phyloP scores from a whole-genome alignment of 2,329 filamentous ascomycete genomes.

The Fusarium camptoceras region DNA sequence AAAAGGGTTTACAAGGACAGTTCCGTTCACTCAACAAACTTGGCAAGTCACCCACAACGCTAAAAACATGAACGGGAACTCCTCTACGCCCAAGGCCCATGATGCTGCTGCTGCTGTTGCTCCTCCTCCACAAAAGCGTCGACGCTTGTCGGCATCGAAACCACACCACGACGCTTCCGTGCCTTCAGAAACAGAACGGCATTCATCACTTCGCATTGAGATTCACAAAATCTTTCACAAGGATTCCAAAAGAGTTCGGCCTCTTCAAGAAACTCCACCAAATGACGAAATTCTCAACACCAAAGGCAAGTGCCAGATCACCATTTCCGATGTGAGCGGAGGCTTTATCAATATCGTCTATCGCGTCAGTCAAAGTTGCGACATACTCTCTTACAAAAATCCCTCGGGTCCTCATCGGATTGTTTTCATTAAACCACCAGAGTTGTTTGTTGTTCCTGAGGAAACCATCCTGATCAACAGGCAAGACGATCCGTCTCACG shows the following conservation, averaged over 20 bases:
- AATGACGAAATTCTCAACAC: conserved; percentile 48
- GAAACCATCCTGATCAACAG: conserved; percentile 64
- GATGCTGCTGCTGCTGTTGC: conserved; percentile 53
- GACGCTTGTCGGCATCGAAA: conserved; percentile 59
- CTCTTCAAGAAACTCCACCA: conserved; percentile 46
- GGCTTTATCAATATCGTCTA: conserved; percentile 59
- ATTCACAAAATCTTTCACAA: conserved; percentile 65
- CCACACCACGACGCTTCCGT: conserved; percentile 47
- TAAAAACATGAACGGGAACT: conserved; percentile 56
- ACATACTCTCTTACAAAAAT: conserved; percentile 63
- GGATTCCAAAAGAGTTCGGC: conserved; percentile 55
- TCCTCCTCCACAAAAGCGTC: conserved; percentile 63
- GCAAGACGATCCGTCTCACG: conserved; percentile 60
- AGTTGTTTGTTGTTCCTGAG: conserved; percentile 64
- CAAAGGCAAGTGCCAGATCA: conserved; percentile 55
- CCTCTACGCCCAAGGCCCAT: conserved; percentile 49
- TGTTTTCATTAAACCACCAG: conserved; percentile 60
- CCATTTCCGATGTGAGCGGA: conserved; percentile 51
- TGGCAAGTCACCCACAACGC: conserved; percentile 62
- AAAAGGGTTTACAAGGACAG: conserved; percentile 60
- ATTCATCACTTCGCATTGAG: conserved; percentile 63
- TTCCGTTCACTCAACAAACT: conserved; percentile 67
- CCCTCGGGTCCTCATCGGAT: conserved; percentile 59
- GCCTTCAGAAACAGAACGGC: conserved; percentile 49
- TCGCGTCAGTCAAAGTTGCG: conserved; percentile 66